Evolutionary conservation across 2,329 filamentous ascomycete genomes (phyloP).

Genomic region (Microcyclospora tardicrescens): DNA sequence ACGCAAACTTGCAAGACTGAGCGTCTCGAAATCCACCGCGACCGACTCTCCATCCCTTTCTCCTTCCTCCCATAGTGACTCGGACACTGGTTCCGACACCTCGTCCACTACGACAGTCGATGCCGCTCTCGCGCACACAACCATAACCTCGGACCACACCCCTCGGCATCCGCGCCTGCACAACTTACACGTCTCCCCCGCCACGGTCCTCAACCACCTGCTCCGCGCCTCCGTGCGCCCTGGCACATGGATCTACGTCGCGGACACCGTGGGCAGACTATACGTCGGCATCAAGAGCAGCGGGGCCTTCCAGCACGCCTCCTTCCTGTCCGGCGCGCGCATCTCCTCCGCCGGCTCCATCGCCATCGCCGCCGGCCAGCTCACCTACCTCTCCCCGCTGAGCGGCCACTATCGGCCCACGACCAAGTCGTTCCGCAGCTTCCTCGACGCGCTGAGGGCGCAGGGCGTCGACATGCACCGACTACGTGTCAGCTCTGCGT

Average conservation of each 20-base stretch:
- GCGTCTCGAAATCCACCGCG: conserved; percentile 1
- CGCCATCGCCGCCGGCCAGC: conserved; percentile 63
- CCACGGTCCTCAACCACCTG: conserved; percentile 64
- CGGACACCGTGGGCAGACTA: conserved; percentile 68
- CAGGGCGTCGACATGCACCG: conserved; percentile 64
- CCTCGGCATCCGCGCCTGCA: too few species aligned
- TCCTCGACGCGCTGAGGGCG: conserved; percentile 58
- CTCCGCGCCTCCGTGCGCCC: conserved; percentile 65
- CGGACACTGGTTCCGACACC: conserved; percentile 27
- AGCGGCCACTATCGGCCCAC: conserved; percentile 75
- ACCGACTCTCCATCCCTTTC: background rate
- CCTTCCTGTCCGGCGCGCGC: conserved; percentile 69
- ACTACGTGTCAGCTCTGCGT: conserved; percentile 66
- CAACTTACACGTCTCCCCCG: conserved; percentile 53
- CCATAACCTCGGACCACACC: conserved; percentile 35
- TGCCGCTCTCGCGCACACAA: conserved; percentile 1
- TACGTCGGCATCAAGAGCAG: conserved; percentile 83
- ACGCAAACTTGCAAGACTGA: conserved; percentile 7
- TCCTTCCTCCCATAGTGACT: conserved; percentile 1
- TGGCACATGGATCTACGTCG: conserved; percentile 87
- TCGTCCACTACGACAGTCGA: conserved; percentile 19
- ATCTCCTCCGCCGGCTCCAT: conserved; percentile 75
- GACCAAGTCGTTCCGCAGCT: conserved; percentile 66
- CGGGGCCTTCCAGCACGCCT: conserved; percentile 83
- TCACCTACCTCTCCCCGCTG: conserved; percentile 56